Percentiles rank a stretch among this genome's conserved stretches.
phyloP scores from a whole-genome alignment of 2,329 filamentous ascomycete species.

The Nothophoma quercina region DNA sequence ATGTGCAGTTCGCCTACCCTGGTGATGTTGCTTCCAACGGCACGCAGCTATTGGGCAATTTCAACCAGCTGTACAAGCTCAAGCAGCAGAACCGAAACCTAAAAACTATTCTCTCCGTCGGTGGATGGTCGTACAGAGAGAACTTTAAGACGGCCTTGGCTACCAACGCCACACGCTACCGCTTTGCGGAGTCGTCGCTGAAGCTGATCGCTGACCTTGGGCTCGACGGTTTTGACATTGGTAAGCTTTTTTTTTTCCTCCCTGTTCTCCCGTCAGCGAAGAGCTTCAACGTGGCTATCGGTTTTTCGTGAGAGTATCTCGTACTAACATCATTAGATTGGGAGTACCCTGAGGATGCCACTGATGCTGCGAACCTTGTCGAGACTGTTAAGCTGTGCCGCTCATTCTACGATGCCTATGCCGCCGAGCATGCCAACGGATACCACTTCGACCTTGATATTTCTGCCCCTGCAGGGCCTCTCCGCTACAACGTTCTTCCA shows the following conservation, averaged over 20 bases:
- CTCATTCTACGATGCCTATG: conserved; percentile 49
- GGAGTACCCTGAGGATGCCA: conserved; percentile 52
- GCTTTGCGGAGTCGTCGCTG: conserved; percentile 74
- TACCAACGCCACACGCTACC: conserved; percentile 65
- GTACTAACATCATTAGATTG: too few species aligned
- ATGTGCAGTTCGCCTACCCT: conserved; percentile 69
- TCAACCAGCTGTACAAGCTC: conserved; percentile 78
- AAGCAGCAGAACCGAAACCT: conserved; percentile 80
- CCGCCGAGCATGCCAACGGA: conserved; percentile 44
- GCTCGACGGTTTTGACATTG: conserved; percentile 60
- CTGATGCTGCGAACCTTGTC: conserved; percentile 49
- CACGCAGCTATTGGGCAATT: conserved; percentile 75
- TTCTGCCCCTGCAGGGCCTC: conserved; percentile 54
- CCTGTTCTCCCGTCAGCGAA: too few species aligned
- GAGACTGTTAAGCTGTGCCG: conserved; percentile 47
- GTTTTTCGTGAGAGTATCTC: too few species aligned
- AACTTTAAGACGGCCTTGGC: conserved; percentile 78
- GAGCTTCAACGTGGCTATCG: too few species aligned
- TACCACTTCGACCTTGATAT: conserved; percentile 54
- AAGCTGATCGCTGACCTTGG: conserved; percentile 81
- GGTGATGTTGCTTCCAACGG: conserved; percentile 71
- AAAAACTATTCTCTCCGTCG: conserved; percentile 82
- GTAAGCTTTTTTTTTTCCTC: conserved; percentile 22
- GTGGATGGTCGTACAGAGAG: conserved; percentile 77
- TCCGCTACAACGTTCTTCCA: conserved; percentile 49